Conservation (phyloP, 345 rosid genomes). For the Eucalyptus regnans region DNA sequence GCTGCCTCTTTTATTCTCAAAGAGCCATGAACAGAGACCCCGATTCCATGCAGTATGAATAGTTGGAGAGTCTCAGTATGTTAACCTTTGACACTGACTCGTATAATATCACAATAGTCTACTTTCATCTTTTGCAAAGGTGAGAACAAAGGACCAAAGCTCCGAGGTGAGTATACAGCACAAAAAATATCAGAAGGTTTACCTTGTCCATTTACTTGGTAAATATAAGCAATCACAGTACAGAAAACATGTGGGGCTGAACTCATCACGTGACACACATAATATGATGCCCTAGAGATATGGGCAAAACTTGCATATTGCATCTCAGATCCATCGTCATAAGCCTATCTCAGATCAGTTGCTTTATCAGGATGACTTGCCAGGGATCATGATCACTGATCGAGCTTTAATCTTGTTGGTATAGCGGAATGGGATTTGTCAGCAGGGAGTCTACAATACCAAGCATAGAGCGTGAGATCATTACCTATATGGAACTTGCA, state of each 20-base stretch:
- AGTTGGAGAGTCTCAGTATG: neutral
- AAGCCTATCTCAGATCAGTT: neutral
- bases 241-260: neutral
- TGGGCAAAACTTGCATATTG: too few species aligned
- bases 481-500: slow-evolving; percentile 52
- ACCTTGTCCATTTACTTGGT: neutral
- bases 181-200: neutral
- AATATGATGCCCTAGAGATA: neutral
- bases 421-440: neutral
- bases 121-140: neutral
- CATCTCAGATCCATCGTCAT: neutral
- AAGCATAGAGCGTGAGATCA: neutral
- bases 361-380: neutral
- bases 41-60: neutral
- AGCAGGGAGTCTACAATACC: neutral
- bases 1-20: neutral
- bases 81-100: neutral
- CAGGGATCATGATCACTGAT: neutral
- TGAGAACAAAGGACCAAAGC: neutral
- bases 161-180: neutral
- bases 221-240: neutral
- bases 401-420: neutral
- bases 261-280: neutral
- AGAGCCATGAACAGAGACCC: neutral
- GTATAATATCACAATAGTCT: neutral